Percentiles rank a stretch among this genome's conserved stretches.
Conservation (phyloP, 805 yeast species). For the Pichia manshurica region DNA sequence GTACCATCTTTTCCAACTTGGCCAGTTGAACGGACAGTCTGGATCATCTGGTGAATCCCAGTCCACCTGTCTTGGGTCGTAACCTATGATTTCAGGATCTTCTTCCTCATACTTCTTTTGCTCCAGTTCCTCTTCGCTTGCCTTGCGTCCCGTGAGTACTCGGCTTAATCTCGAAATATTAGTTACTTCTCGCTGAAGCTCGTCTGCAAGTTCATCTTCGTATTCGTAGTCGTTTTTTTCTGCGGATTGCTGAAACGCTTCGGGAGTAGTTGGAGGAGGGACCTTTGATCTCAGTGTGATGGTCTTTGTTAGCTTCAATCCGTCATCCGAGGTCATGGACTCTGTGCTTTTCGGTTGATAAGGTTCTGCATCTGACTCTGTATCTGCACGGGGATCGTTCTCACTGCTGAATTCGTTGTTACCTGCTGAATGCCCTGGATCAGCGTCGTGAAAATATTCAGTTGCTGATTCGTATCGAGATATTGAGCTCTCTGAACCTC, state of each 20-base stretch:
- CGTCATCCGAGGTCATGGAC: background rate
- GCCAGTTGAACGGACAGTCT: slow-evolving; percentile 68
- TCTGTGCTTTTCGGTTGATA: background rate
- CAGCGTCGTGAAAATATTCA: slow-evolving; percentile 8
- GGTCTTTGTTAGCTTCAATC: slow-evolving; percentile 5
- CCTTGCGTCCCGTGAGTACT: slow-evolving; percentile 12
- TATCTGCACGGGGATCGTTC: background rate
- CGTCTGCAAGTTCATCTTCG: slow-evolving; percentile 21
- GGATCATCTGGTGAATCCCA: slow-evolving; percentile 61
- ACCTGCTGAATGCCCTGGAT: background rate
- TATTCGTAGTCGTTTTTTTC: slow-evolving; percentile 14
- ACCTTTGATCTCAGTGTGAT: slow-evolving; percentile 2
- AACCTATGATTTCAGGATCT: slow-evolving; percentile 19
- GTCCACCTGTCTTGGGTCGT: slow-evolving; percentile 37
- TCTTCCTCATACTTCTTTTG: slow-evolving; percentile 23
- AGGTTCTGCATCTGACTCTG: background rate
- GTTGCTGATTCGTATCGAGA: slow-evolving; percentile 11
- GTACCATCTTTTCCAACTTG: slow-evolving; percentile 55
- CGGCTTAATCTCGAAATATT: slow-evolving; percentile 18
- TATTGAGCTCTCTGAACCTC: slow-evolving; percentile 5
- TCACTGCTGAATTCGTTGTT: background rate
- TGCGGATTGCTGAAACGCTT: slow-evolving; percentile 1
- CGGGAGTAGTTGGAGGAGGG: background rate
- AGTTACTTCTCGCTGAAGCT: slow-evolving; percentile 21
- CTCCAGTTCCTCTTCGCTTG: slow-evolving; percentile 8